phyloP scores from a whole-genome alignment of 495 filamentous ascomycete species.

The Penicillium nucicola region DNA sequence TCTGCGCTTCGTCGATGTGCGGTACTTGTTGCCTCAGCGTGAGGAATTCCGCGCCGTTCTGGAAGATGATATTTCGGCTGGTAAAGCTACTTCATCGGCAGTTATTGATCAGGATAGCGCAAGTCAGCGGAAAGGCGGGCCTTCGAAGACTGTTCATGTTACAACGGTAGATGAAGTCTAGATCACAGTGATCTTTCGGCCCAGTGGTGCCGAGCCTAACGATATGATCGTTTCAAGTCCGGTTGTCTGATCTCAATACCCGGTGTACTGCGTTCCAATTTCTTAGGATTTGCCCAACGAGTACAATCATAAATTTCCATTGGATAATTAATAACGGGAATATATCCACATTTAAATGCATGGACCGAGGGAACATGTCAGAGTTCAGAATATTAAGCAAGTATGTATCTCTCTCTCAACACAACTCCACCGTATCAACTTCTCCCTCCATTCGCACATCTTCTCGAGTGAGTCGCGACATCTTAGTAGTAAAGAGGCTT shows the following conservation, averaged over 20 bases:
- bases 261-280: not conserved
- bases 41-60: conserved; percentile 18
- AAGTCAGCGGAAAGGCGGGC: not conserved
- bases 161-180: conserved; percentile 4
- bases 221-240: too few relatives aligned
- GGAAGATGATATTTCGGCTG: conserved; percentile 11
- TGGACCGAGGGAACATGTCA: not conserved
- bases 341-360: not conserved
- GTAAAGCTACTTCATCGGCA: conserved; percentile 9
- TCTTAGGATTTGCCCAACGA: too few relatives aligned
- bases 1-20: conserved; percentile 25
- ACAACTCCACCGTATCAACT: not conserved
- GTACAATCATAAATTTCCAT: too few relatives aligned
- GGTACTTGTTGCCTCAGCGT: conserved; percentile 26
- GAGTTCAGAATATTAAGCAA: not conserved
- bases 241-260: not conserved
- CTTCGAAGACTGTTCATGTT: not conserved
- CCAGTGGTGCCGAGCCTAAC: too few relatives aligned
- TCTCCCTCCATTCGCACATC: not conserved
- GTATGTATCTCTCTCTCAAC: not conserved
- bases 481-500: conserved; percentile 39
- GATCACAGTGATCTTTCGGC: too few relatives aligned
- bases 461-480: not conserved
- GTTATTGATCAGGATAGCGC: not conserved
- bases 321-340: not conserved